These are phyloP conservation scores for Fragaria nilgerrensis DNA, from an alignment of 306 rosid species.

Conservation along the genomic window DNA sequence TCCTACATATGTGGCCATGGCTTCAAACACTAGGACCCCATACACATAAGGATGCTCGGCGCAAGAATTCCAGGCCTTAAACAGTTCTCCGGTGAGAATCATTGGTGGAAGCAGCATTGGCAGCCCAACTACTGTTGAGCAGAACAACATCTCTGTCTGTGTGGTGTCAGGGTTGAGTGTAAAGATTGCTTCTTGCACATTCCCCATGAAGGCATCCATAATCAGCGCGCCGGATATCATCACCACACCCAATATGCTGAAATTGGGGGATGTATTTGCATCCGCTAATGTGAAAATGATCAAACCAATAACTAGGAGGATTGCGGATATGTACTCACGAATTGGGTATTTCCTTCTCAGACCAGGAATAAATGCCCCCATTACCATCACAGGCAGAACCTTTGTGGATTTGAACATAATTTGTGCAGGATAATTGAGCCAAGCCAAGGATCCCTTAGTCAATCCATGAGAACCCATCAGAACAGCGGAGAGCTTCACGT, in stretches of 20 bases:
- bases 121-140: conserved; percentile 61
- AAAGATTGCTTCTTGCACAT: conserved; percentile 67
- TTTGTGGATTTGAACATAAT: conserved; percentile 74
- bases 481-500: conserved; percentile 63
- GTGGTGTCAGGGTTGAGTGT: conserved; percentile 55
- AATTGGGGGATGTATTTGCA: conserved; percentile 65
- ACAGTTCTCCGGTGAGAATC: conserved; percentile 59
- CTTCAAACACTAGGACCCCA: conserved; percentile 55
- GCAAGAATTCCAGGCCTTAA: conserved; percentile 58
- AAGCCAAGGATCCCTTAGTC: conserved; percentile 67
- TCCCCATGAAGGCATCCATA: conserved; percentile 66
- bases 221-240: conserved; percentile 57
- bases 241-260: conserved; percentile 46
- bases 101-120: conserved; percentile 53
- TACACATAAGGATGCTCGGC: conserved; percentile 58
- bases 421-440: conserved; percentile 65
- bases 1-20: conserved; percentile 59
- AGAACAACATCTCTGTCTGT: conserved; percentile 69
- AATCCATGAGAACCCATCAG: conserved; percentile 70
- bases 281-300: conserved; percentile 65
- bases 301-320: conserved; percentile 49
- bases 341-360: conserved; percentile 56
- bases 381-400: conserved; percentile 61
- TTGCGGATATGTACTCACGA: conserved; percentile 56
- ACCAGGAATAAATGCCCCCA: conserved; percentile 71